These are phyloP conservation scores for Darksidea phi DNA, from an alignment of 495 filamentous ascomycete genomes.

Conservation along the genomic window DNA sequence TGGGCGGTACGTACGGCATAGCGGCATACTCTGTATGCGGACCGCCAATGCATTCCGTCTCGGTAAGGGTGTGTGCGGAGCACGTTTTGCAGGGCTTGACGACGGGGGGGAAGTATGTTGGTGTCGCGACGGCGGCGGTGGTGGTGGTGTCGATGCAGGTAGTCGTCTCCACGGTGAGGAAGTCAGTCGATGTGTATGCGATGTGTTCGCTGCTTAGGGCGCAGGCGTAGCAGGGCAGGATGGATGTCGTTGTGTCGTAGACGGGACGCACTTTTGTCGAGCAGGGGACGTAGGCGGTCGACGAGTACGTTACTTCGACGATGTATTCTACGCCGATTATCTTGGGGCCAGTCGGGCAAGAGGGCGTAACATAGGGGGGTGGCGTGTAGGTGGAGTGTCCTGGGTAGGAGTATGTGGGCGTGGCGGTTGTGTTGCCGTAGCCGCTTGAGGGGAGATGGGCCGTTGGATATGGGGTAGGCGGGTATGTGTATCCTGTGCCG, in stretches of 20 bases:
- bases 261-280: slow-evolving; percentile 32
- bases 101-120: slow-evolving; percentile 23
- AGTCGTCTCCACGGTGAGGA: slow-evolving; percentile 31
- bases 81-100: slow-evolving; percentile 25
- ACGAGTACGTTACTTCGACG: slow-evolving; percentile 30
- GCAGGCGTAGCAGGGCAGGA: slow-evolving; percentile 33
- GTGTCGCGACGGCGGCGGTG: background rate
- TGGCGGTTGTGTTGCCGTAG: slow-evolving; percentile 21
- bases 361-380: slow-evolving; percentile 32
- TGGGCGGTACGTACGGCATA: slow-evolving; percentile 25
- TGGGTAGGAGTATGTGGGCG: slow-evolving; percentile 21
- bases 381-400: slow-evolving; percentile 17
- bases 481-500: slow-evolving; percentile 9
- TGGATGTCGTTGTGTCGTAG: slow-evolving; percentile 26
- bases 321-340: slow-evolving; percentile 35
- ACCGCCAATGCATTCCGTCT: slow-evolving; percentile 20
- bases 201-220: slow-evolving; percentile 26
- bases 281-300: slow-evolving; percentile 19
- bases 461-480: slow-evolving; percentile 9
- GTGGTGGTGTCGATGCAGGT: slow-evolving; percentile 13
- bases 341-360: slow-evolving; percentile 24
- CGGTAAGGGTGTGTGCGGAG: slow-evolving; percentile 23
- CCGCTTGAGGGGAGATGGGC: background rate
- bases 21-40: slow-evolving; percentile 21
- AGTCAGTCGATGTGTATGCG: slow-evolving; percentile 22